Percentiles rank a stretch among this genome's conserved stretches.
These are phyloP conservation scores for Dendrothele bispora DNA, from an alignment of 768 basidiomycete species.

Conservation along the genomic window DNA sequence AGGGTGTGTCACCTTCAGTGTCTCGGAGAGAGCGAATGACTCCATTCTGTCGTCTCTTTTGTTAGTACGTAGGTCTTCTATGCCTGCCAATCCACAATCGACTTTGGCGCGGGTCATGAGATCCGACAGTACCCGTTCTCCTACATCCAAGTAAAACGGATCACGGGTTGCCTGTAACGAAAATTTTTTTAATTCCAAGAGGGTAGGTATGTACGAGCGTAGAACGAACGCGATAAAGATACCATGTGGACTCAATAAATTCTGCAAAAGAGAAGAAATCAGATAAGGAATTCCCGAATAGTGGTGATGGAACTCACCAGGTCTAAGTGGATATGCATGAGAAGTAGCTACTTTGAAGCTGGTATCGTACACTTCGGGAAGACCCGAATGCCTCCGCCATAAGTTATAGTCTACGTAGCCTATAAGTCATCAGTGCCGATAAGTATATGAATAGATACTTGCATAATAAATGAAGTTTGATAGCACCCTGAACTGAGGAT, in stretches of 20 bases:
- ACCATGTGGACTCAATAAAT: constrained; percentile 96
- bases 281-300: background rate
- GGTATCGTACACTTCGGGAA: constrained; percentile 93
- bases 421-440: constrained; percentile 2
- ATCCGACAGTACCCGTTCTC: constrained; percentile 80
- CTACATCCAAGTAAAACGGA: constrained; percentile 89
- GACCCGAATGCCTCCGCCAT: constrained; percentile 83
- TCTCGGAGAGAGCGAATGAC: constrained; percentile 92
- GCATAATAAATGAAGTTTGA: constrained; percentile 91
- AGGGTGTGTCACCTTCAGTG: constrained; percentile 63
- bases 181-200: no score
- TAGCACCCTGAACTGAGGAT: constrained; percentile 86
- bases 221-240: constrained; percentile 75
- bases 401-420: constrained; percentile 77
- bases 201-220: constrained; percentile 9
- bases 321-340: constrained; percentile 77
- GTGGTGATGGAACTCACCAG: constrained; percentile 41
- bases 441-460: constrained; percentile 20
- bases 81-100: constrained; percentile 81
- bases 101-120: constrained; percentile 74
- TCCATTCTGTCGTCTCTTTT: constrained; percentile 94
- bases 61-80: constrained; percentile 77
- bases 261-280: constrained; percentile 47
- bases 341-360: constrained; percentile 70
- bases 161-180: constrained; percentile 79